Base-by-base conservation (phyloP, 1,139 yeast species). In the Candida buenavistaensis region DNA sequence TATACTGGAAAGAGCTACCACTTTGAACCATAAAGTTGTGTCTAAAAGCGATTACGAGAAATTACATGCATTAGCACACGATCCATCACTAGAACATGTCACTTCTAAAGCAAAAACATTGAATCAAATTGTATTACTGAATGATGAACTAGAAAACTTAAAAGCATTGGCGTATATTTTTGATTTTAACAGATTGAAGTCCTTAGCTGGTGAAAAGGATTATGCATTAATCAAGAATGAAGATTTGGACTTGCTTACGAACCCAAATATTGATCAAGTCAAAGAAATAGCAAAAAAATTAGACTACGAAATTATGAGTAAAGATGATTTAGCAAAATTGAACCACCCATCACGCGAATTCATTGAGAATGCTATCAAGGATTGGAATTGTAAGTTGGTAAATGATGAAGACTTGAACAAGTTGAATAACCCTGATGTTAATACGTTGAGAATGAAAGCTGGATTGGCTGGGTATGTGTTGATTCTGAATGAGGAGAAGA, bases 131-230 rank as follows among this genome's bases (percentile, higher is more conserved):
- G 47, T 60, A 7, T 29, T 61, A 6, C 34, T 50, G 7, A 50
- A 44, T n/a, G 39, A 39, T 14, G 59, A 54, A 9, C 48, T 35
- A 10, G 23, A 30, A 4, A 10, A 37, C 4, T 45, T 44, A 26
- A 28, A 33, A 14, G 24, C 13, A 8, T 33, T 38, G 19, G 54
- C 55, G 0, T 32, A 51, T 23, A 43, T 48, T 6, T 70, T 71
- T 11, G 41, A 55, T 13, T 19, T 50, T 6, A 52, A 47, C 4
- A 62, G 62, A 32, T 34, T 64, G 11, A 33, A 36, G 2, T 40
- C 45, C 8, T 46, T 47, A 22, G 54, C 62, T 2, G 35, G 40
- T 10, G 41, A 46, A 2, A 51, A 51, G 21, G 57, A 58, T 2
- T 48, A 55, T 26, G 44, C 54, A 5, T 28, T 59, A 12, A 9